Evolutionary conservation across 192 early-diverging fungal species (phyloP), one percentile per base, ranked within the genome.

Genomic region (Phycomyces nitens): DNA sequence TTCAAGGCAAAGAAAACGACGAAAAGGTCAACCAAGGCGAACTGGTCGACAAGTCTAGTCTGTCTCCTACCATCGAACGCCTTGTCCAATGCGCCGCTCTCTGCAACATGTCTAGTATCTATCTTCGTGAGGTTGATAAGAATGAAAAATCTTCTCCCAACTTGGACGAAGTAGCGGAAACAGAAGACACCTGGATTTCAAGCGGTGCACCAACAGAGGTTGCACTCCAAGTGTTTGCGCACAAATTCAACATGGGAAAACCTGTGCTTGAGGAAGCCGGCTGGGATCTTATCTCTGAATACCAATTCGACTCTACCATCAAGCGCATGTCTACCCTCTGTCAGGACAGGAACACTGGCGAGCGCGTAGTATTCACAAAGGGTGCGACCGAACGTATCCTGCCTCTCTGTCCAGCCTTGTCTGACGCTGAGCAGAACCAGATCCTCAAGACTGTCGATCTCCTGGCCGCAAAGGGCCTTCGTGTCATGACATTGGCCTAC

Each of bases 171-270:
- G 21, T 18, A 0, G 47, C 69, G 20, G 43, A 44, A 6, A 16
- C 55, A 4, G 50, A 27, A 11, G 80, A 87, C 62, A 82, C 85
- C 27, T 95, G 89, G 88, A 80, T 84, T 20, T 80, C 84, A 42
- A 88, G 87, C 38, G 96, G 94, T 51, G 96, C 94, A 57, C 92
- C 96, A 15, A 97, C 96, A 1, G 96, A 98, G 73, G 86, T 95
- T 52, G 92, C 94, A 18, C 82, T 98, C 56, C 88, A 94, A 53
- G 89, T 94, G 6, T 88, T 92, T 55, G 87, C 93, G 3, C 77
- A 88, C 56, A 94, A 96, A 66, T 80, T 89, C 16, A 79, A 83
- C 9, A 82, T 92, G 77, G 77, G 86, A 42, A 88, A 90, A 59
- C 89, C 88, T 18, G 76, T 71, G 61, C 83, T 96, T 68, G 65